A percentile compares a stretch with the other conserved stretches of the same genome.
Evolutionary conservation across 2,329 filamentous ascomycete species (phyloP).

Genomic region (Mycosphaerella sp.): DNA sequence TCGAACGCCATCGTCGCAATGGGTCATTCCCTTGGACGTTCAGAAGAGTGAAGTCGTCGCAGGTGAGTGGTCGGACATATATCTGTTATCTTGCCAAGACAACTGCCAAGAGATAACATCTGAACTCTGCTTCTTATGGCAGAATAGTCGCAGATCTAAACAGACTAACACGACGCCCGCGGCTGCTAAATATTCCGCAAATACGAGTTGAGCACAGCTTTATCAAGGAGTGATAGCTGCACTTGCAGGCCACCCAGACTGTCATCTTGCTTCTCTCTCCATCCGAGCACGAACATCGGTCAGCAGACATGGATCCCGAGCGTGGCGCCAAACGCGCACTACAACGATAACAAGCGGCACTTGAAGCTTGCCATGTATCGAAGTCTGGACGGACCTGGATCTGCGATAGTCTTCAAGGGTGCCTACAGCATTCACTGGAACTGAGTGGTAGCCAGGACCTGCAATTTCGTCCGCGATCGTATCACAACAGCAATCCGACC

Average conservation of each 20-base stretch:
- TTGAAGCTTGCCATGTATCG: background rate
- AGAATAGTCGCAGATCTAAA: no score
- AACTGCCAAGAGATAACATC: background rate
- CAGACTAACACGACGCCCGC: no score
- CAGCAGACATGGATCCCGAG: background rate
- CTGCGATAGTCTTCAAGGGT: background rate
- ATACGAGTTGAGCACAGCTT: no score
- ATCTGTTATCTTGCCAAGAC: slow-evolving; percentile 4
- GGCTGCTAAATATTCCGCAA: no score
- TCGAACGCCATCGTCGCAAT: slow-evolving; percentile 3
- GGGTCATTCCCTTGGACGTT: background rate
- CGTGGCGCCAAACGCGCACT: background rate
- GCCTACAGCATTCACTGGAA: background rate
- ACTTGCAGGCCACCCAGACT: no score
- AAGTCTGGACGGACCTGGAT: background rate
- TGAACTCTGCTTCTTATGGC: background rate
- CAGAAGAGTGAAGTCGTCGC: background rate
- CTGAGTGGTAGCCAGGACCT: background rate
- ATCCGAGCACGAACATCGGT: background rate
- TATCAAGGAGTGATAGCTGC: no score
- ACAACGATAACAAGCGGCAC: background rate
- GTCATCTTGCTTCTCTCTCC: background rate
- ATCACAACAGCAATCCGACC: no score
- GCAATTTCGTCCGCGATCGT: no score
- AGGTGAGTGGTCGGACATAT: background rate